Evolutionary conservation across 192 early-diverging fungal genomes (phyloP), one percentile per base, ranked within the genome.

Genomic region (Physocladia obscura): DNA sequence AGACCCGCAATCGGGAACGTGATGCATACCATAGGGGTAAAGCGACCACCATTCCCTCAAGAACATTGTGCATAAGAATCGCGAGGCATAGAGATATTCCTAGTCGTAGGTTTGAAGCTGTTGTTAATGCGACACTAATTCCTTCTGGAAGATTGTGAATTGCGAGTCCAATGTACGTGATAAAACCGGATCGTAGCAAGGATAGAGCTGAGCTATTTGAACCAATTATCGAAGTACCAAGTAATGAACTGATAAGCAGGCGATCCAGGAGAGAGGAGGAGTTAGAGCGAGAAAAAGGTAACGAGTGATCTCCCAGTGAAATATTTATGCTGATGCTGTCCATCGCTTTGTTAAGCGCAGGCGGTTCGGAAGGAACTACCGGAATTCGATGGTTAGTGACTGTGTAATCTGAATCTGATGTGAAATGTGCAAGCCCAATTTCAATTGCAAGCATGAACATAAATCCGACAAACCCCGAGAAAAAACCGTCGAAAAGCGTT

Each of bases 41-140:
- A 3, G 74, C 74, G 48, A 76, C 74, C n/a, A 76, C 40, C 62
- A 76, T 57, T 11, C 74, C 74, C 69, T 76, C 71, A 13, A 76
- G 34, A 5, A 76, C 51, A 59, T 76, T 76, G 60, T 76, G 74
- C 17, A 76, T 29, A 19, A 76, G 55, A 47, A 76, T 76, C 2
- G 57, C 67, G 34, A 71, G 5, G 35, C 68, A 70, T 2, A 76
- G 36, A 3, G 17, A 27, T 2, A 76, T 39, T 2, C 74, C 74
- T 1, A 76, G 68, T 2, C 37, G 17, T 32, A 76, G 26, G 34
- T 71, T 68, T 11, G 68, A 27, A 2, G 68, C 52, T 2, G 68
- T 67, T 21, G 74, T 50, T 0, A 76, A 24, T 27, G 68, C 74
- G 2, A 76, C 68, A 5, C 34, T 50, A 19, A 71, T 55, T 8